Evolutionary conservation across 2,329 filamentous ascomycete species (phyloP), one percentile per base, ranked within the genome.

Genomic region (Fonsecaea pugnacius): DNA sequence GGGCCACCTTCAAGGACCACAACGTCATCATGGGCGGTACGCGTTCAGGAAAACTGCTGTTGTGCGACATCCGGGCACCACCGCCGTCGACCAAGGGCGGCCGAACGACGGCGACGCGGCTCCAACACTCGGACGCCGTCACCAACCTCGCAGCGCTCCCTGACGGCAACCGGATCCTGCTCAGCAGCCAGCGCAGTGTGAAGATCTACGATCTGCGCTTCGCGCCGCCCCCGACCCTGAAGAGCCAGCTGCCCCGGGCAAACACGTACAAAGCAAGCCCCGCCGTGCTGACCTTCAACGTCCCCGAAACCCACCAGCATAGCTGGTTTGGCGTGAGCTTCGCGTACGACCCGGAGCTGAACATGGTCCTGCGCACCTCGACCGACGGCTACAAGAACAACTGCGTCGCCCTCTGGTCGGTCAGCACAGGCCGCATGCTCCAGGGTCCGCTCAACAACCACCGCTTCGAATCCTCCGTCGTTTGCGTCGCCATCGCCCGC

Each of bases 131-230:
- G 12, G 60, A 58, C 58, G 66, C 63, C 18, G 46, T 69, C 21
- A 67, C 33, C 21, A 57, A 58, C 24, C 58, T 69, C n/a, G 43
- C 36, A 9, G 38, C 48, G n/a, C 35, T 64, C 2, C 46, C 61
- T 2, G 64, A 59, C 36, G 53, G 57, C 5, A 53, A 65, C 21
- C 59, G 61, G 12, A 35, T 70, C 14, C 62, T 69, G 43, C 57
- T 68, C 55, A 64, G 61, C 43, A 67, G 69, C 10, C 52, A 67
- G 18, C 18, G 12, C 24, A 59, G 53, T 12, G 65, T 66, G 52
- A 58, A 56, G 10, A 55, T 70, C 16, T 71, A 71, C 58, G 69
- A 71, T 51, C 54, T 71, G 6, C 66, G 69, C 12, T 70, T 55
- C 60, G 40, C 58, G 1, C 54, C 65, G 27, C n/a, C 27, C 10